Evolutionary conservation across 768 basidiomycete species (phyloP).

Genomic region (Gloeopeniophorella convolvens): DNA sequence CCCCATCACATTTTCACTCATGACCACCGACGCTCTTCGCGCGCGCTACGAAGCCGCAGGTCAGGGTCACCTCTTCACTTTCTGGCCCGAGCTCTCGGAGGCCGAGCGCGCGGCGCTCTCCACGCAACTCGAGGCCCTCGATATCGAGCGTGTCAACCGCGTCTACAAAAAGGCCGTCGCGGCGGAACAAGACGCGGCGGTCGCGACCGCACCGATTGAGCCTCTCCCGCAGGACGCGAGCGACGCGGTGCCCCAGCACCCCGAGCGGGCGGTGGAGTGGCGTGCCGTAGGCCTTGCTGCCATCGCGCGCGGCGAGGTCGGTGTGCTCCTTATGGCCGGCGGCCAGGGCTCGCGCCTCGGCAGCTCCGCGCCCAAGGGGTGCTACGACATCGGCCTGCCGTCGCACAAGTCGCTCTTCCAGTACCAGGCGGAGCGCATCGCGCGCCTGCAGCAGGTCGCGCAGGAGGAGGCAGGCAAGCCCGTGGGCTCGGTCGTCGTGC

Average conservation of each 20-base stretch:
- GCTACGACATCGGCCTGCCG: slow-evolving; percentile 94
- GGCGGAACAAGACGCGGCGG: slow-evolving; percentile 49
- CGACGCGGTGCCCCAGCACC: slow-evolving; percentile 50
- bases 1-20: slow-evolving; percentile 21
- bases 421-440: slow-evolving; percentile 95
- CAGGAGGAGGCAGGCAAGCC: slow-evolving; percentile 47
- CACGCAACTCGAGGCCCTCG: slow-evolving; percentile 69
- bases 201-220: slow-evolving; percentile 44
- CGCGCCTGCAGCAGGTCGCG: slow-evolving; percentile 72
- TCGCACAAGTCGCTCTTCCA: slow-evolving; percentile 94
- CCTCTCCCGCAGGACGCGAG: slow-evolving; percentile 77
- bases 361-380: slow-evolving; percentile 90
- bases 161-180: slow-evolving; percentile 73
- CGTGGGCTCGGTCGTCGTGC: slow-evolving; percentile 61
- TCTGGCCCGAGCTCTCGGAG: slow-evolving; percentile 69
- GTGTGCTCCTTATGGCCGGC: slow-evolving; percentile 96
- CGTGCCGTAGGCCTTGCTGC: slow-evolving; percentile 71
- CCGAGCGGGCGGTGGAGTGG: slow-evolving; percentile 66
- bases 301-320: slow-evolving; percentile 76
- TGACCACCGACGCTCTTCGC: slow-evolving; percentile 53
- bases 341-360: slow-evolving; percentile 96
- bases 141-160: slow-evolving; percentile 88
- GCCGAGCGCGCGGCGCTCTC: slow-evolving; percentile 57
- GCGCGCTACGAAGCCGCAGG: slow-evolving; percentile 69
- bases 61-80: slow-evolving; percentile 86